phyloP scores from a whole-genome alignment of 371 early-diverging fungal species.

The Dinochytrium kinnereticum region DNA sequence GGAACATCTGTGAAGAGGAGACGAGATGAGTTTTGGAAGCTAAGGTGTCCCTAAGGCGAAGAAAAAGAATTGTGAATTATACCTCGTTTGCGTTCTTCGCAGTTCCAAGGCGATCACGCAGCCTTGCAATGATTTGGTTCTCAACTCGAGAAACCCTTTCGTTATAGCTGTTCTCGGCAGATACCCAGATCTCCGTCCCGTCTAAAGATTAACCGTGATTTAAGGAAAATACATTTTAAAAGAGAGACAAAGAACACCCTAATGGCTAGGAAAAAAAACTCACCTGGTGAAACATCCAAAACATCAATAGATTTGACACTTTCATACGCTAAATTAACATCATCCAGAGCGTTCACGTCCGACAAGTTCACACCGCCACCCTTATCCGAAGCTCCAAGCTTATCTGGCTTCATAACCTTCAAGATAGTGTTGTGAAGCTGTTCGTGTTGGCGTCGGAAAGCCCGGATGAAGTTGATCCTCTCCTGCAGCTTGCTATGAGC shows the following conservation, averaged over 20 bases:
- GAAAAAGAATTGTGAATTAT: slow-evolving; percentile 9
- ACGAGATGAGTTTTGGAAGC: neutral
- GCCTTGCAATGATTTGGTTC: slow-evolving; percentile 93
- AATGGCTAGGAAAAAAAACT: slow-evolving; percentile 12
- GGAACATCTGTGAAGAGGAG: slow-evolving; percentile 76
- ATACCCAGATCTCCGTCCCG: slow-evolving; percentile 93
- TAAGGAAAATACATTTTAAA: no score
- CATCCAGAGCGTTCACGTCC: neutral
- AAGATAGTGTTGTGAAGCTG: slow-evolving; percentile 93
- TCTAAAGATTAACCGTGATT: slow-evolving; percentile 64
- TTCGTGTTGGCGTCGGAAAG: slow-evolving; percentile 95
- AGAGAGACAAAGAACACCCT: neutral
- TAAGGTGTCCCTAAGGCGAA: no score
- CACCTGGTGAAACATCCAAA: slow-evolving; percentile 85
- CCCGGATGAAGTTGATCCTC: slow-evolving; percentile 83
- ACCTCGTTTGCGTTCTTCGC: slow-evolving; percentile 93
- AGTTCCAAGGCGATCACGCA: slow-evolving; percentile 92
- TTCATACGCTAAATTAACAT: slow-evolving; percentile 92
- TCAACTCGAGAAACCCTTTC: slow-evolving; percentile 95
- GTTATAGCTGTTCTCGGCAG: slow-evolving; percentile 90
- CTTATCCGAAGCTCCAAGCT: slow-evolving; percentile 14
- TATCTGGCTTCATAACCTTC: slow-evolving; percentile 77
- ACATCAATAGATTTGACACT: slow-evolving; percentile 92
- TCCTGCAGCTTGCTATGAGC: slow-evolving; percentile 95
- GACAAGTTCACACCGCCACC: slow-evolving; percentile 14